A percentile compares a stretch with the other conserved stretches of the same genome.
These are phyloP conservation scores for Lotus japonicus DNA, from an alignment of 306 rosid genomes.

Conservation along the genomic window DNA sequence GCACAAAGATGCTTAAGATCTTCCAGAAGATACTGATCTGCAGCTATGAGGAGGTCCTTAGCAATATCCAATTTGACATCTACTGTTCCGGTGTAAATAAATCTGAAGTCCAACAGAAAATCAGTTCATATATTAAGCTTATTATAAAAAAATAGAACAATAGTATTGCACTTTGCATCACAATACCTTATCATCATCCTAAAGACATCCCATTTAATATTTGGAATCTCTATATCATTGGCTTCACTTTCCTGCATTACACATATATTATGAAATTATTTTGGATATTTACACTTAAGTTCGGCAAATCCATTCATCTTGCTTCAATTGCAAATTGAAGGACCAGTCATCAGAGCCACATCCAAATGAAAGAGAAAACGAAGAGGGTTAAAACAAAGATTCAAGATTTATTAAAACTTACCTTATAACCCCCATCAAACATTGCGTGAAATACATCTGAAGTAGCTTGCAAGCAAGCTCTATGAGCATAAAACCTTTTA, in stretches of 20 bases:
- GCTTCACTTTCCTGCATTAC: conserved; percentile 38
- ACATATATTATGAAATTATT: conserved; percentile 3
- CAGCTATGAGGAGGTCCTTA: conserved; percentile 57
- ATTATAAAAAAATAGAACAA: background rate
- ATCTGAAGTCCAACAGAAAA: conserved; percentile 34
- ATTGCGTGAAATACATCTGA: conserved; percentile 74
- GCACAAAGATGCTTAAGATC: conserved; percentile 68
- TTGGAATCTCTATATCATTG: conserved; percentile 72
- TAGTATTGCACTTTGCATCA: background rate
- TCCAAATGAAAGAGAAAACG: too few species aligned
- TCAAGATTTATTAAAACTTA: conserved; percentile 27
- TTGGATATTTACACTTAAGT: background rate
- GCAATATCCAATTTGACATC: conserved; percentile 47
- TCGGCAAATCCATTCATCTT: background rate
- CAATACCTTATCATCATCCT: conserved; percentile 83
- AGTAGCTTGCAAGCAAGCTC: conserved; percentile 68
- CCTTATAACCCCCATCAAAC: conserved; percentile 96
- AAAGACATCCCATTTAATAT: conserved; percentile 87
- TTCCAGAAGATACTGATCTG: conserved; percentile 76
- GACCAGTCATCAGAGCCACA: too few species aligned
- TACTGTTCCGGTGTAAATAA: conserved; percentile 53
- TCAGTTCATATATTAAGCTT: background rate
- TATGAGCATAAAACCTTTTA: conserved; percentile 70
- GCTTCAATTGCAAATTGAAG: background rate
- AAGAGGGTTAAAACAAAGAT: background rate